Base-by-base conservation (phyloP, 768 basidiomycete genomes). In the Melanogaster broomeanus region DNA sequence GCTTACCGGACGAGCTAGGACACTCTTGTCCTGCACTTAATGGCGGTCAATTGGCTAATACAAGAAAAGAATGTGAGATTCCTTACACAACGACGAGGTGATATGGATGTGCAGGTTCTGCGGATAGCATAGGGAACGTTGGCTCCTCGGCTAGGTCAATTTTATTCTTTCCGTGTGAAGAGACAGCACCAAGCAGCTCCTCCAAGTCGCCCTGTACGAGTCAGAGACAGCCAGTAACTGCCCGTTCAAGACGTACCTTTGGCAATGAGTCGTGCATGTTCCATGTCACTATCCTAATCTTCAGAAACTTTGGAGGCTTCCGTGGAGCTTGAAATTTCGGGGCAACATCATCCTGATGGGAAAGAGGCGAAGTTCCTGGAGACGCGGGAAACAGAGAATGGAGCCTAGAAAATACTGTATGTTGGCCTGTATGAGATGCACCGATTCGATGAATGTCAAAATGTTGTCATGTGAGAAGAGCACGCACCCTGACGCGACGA, bases 211-310 rank as follows among this genome's bases (percentile, higher is more conserved):
- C 89, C 88, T 90, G 48, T 16, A 19, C 38, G 31, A n/a, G 51
- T 54, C 53, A 54, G 49, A 48, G 35, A n/a, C 4, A 4, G 21
- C 38, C 31, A 18, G 33, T 48, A 45, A 52, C 33, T 16, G 21
- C 42, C n/a, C 41, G 41, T 27, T 31, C 41, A 33, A 35, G 37
- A 22, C 61, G 15, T 25, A 83, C 88, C 78, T 88, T 90, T 27
- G 89, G 89, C 6, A 90, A 61, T 0, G 85, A 85, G 56, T 90
- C 88, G 56, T 91, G 86, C 89, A 92, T 92, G 57, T 91, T 92
- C 89, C 89, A 92, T 33, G 86, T 87, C 30, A 90, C 45, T 42
- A 90, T 80, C 38, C 83, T 73, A 34, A 89, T 71, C 61, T 90
- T 91, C 40, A 90, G 71, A 62, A 77, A 78, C 56, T 74, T 77